Conservation (phyloP, 345 rosid genomes). For the Dipteronia sinensis region DNA sequence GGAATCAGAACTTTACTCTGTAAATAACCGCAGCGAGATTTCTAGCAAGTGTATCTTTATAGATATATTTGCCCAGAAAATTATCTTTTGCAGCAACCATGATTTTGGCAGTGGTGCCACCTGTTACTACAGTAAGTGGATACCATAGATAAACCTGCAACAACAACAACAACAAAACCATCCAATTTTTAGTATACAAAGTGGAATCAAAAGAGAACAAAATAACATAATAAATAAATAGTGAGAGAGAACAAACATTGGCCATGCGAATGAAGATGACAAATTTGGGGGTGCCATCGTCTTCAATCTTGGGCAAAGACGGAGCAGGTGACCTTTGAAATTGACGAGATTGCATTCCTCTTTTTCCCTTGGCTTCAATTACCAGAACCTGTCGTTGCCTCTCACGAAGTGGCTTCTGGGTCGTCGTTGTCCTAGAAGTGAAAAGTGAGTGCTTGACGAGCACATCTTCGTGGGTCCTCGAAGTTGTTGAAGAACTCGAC, state of each 20-base stretch:
- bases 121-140: conserved; percentile 77
- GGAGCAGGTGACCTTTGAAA: conserved; percentile 67
- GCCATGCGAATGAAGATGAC: conserved; percentile 91
- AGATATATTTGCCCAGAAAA: conserved; percentile 87
- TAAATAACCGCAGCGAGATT: conserved; percentile 93
- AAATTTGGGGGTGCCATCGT: conserved; percentile 89
- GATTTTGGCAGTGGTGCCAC: conserved; percentile 95
- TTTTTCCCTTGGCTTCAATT: conserved; percentile 86
- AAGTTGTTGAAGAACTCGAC: conserved; percentile 31
- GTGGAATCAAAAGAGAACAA: not conserved
- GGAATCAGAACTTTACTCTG: conserved; percentile 43
- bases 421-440: conserved; percentile 42
- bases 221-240: not conserved
- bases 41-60: conserved; percentile 86
- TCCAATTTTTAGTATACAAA: not conserved
- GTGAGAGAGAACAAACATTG: conserved; percentile 51
- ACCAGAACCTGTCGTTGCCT: conserved; percentile 36
- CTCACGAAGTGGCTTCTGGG: conserved; percentile 21
- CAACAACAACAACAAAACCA: conserved; percentile 8
- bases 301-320: conserved; percentile 87
- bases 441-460: conserved; percentile 57
- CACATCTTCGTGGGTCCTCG: conserved; percentile 49
- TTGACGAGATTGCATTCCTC: conserved; percentile 81
- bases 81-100: conserved; percentile 96
- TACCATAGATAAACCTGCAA: conserved; percentile 90